Conservation (phyloP, 495 filamentous ascomycete genomes). For the Neurospora sp. region DNA sequence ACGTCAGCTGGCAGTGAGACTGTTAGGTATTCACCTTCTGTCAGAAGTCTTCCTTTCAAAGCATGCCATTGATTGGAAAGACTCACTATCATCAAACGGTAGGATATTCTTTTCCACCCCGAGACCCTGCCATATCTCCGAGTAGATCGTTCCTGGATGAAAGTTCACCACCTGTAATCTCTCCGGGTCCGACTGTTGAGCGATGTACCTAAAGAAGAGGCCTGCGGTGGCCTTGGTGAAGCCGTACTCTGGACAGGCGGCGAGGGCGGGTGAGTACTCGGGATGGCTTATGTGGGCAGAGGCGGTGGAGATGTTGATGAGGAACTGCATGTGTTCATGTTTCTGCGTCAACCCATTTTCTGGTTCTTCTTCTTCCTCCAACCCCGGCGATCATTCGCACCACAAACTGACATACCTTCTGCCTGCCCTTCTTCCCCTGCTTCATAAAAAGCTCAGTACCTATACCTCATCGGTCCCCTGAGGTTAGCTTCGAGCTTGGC, state of each 20-base stretch:
- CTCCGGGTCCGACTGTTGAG: conserved; percentile 16
- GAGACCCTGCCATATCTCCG: conserved; percentile 11
- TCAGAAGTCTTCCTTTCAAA: neutral
- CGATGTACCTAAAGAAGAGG: conserved; percentile 26
- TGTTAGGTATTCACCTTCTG: conserved; percentile 8
- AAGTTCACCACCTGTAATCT: conserved; percentile 34
- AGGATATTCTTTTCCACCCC: conserved; percentile 10
- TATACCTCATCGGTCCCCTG: conserved; percentile 22
- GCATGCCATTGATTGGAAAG: neutral
- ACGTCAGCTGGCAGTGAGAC: conserved; percentile 36
- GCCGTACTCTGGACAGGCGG: conserved; percentile 14
- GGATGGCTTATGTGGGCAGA: conserved; percentile 15
- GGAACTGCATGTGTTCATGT: conserved; percentile 9
- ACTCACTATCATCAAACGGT: conserved; percentile 30
- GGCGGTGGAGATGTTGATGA: conserved; percentile 28
- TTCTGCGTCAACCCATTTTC: neutral
- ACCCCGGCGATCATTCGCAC: neutral
- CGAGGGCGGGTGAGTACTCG: neutral
- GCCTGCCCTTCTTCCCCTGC: conserved; percentile 1
- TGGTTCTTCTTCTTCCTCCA: neutral
- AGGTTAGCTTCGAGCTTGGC: conserved; percentile 23
- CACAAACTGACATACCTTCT: neutral
- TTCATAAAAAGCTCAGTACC: conserved; percentile 26
- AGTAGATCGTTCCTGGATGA: conserved; percentile 32
- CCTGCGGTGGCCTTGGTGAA: conserved; percentile 31